These are phyloP conservation scores for Fusarium tricinctum DNA, from an alignment of 2,329 filamentous ascomycete genomes.

Conservation along the genomic window DNA sequence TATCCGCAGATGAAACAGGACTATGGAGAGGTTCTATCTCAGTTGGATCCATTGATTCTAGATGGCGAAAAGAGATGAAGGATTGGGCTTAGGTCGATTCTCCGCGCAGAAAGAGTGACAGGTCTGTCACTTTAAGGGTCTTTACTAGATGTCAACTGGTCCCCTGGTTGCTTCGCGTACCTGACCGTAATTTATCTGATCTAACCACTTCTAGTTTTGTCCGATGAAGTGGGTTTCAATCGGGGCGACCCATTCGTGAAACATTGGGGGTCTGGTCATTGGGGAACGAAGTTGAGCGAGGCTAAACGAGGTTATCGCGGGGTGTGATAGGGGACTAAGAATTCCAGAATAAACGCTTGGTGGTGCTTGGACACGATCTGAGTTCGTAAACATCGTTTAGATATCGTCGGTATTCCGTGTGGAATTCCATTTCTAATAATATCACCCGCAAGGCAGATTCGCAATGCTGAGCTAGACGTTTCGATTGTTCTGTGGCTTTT, in stretches of 20 bases:
- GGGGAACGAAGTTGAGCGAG: conserved; percentile 14
- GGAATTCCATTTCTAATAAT: neutral
- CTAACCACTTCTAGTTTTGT: neutral
- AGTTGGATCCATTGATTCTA: neutral
- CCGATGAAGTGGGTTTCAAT: neutral
- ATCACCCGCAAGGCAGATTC: neutral
- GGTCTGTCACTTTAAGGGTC: neutral
- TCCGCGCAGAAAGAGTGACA: neutral
- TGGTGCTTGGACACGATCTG: neutral
- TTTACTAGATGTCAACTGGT: neutral
- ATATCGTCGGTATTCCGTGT: neutral
- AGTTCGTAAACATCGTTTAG: neutral
- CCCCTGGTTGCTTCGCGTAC: neutral
- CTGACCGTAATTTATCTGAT: neutral
- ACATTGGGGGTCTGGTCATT: fast-evolving
- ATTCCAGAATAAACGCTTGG: neutral
- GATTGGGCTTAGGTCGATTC: neutral
- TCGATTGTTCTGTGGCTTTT: neutral
- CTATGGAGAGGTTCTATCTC: neutral
- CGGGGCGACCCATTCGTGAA: neutral
- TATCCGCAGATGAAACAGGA: neutral
- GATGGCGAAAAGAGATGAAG: neutral
- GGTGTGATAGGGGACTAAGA: neutral
- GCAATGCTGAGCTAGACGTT: neutral
- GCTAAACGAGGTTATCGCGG: conserved; percentile 9